Evolutionary conservation across 257 asterid genomes (phyloP).

Genomic region (Rubia yunnanensis): DNA sequence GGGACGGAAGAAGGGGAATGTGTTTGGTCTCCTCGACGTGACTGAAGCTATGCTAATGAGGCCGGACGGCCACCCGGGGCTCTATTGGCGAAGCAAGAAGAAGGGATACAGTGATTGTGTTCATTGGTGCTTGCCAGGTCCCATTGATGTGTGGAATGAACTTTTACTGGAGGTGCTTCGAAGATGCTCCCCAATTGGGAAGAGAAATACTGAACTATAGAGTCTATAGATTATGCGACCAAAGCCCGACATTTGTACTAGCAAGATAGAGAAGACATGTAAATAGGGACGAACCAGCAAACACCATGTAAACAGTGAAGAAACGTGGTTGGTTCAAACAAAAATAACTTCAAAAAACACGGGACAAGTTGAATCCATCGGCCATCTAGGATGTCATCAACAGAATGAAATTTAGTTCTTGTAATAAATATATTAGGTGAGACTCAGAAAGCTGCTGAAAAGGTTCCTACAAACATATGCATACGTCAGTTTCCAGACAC

Average conservation of each 20-base stretch:
- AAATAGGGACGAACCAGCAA: background rate
- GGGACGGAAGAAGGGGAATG: slow-evolving; percentile 15
- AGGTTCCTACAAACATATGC: background rate
- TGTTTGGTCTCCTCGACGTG: slow-evolving; percentile 31
- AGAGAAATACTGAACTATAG: background rate
- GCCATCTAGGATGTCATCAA: background rate
- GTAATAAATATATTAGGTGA: background rate
- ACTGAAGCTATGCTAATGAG: slow-evolving; percentile 37
- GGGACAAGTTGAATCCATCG: no score
- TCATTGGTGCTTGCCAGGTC: slow-evolving; percentile 53
- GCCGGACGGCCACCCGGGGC: slow-evolving; percentile 41
- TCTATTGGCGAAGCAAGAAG: slow-evolving; percentile 26
- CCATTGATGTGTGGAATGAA: slow-evolving; percentile 39
- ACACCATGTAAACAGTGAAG: background rate
- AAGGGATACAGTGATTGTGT: slow-evolving; percentile 44
- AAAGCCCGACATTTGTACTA: background rate
- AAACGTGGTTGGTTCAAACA: background rate
- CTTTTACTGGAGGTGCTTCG: slow-evolving; percentile 22
- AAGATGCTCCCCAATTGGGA: background rate
- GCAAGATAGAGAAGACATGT: background rate
- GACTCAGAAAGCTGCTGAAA: background rate
- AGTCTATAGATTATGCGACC: background rate
- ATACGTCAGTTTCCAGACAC: background rate
- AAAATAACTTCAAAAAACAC: background rate
- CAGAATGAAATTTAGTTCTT: background rate